Percentiles rank a stretch among this genome's conserved stretches.
Conservation (phyloP, 768 basidiomycete genomes). For the Russula dissimulans region DNA sequence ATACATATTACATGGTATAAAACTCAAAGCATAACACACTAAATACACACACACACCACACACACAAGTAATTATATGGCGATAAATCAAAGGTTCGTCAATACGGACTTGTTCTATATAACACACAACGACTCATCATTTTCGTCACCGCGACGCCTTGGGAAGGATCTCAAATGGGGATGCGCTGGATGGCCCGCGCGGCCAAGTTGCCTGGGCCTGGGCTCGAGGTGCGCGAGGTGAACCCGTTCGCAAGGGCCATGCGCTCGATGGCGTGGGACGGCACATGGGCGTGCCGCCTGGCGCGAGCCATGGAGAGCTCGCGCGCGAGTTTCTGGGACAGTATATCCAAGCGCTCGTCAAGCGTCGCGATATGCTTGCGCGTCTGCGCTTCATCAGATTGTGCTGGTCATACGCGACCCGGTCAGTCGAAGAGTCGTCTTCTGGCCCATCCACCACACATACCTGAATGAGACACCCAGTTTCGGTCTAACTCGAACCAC, state of each 20-base stretch:
- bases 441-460: background rate
- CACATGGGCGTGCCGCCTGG: background rate
- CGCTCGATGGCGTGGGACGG: conserved; percentile 1
- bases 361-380: background rate
- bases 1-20: too few species aligned
- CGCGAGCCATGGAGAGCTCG: background rate
- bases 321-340: conserved; percentile 3
- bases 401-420: background rate
- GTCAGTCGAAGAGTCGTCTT: too few species aligned
- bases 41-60: too few species aligned
- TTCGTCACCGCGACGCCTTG: background rate
- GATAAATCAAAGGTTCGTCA: background rate
- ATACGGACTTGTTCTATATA: background rate
- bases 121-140: too few species aligned
- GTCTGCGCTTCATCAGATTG: conserved; percentile 6
- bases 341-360: conserved; percentile 11
- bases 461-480: conserved; percentile 17
- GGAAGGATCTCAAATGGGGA: background rate
- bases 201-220: background rate
- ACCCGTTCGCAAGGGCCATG: background rate
- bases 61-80: background rate
- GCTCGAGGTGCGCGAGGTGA: conserved; percentile 5
- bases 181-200: background rate
- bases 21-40: too few species aligned
- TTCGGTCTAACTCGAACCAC: conserved; percentile 17